Evolutionary conservation across 768 basidiomycete genomes (phyloP).

Genomic region (Pseudohyphozyma bogoriensis): DNA sequence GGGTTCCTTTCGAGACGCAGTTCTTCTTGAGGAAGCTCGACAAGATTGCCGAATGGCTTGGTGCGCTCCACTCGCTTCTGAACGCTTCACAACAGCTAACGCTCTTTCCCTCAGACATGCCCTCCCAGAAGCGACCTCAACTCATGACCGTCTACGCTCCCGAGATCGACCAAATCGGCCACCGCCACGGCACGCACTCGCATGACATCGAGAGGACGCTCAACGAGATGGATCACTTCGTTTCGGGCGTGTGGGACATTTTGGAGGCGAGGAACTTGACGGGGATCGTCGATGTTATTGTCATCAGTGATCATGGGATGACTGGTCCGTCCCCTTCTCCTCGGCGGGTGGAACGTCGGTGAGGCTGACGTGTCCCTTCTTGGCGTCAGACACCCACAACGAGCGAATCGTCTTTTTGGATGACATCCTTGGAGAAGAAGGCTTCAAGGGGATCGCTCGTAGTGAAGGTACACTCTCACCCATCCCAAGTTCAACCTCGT

Average conservation of each 20-base stretch:
- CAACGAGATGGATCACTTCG: constrained; percentile 59
- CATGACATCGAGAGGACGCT: constrained; percentile 50
- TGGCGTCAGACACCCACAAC: constrained; percentile 78
- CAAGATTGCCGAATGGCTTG: constrained; percentile 71
- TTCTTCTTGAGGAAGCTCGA: constrained; percentile 61
- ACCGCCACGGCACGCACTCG: constrained; percentile 19
- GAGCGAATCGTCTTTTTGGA: constrained; percentile 68
- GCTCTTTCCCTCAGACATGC: constrained; percentile 57
- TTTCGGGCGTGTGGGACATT: constrained; percentile 54
- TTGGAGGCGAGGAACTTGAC: constrained; percentile 62
- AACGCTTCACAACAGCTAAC: constrained; percentile 48
- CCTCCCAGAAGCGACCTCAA: constrained; percentile 20
- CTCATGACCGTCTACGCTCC: constrained; percentile 26
- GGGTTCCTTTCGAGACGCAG: constrained; percentile 43
- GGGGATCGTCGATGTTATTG: constrained; percentile 74
- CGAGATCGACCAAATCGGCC: constrained; percentile 26
- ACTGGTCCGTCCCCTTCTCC: constrained; percentile 1
- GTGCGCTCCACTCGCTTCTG: constrained; percentile 43
- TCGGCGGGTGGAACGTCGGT: background rate
- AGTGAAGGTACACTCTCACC: constrained; percentile 48
- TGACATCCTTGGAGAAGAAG: constrained; percentile 61
- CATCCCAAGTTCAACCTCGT: background rate
- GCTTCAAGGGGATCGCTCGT: constrained; percentile 54
- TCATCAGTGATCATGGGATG: constrained; percentile 47
- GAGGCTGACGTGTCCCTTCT: constrained; percentile 68